These are phyloP conservation scores for Protea cynaroides DNA, from an alignment of 164 flowering plant species.

Conservation along the genomic window DNA sequence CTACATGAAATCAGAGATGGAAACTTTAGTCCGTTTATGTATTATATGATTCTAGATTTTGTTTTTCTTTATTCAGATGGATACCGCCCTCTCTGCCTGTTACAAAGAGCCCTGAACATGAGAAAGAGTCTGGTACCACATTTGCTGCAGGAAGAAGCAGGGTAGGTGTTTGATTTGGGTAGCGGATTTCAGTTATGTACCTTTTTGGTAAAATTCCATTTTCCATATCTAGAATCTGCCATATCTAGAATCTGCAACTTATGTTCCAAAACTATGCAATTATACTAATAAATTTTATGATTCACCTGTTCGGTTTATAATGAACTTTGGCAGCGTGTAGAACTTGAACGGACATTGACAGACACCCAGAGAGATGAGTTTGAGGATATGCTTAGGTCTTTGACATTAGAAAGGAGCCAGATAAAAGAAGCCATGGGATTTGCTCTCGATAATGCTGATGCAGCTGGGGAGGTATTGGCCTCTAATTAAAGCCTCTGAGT, in stretches of 20 bases:
- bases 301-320: constrained; percentile 5
- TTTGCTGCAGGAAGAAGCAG: constrained; percentile 98
- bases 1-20: neutral
- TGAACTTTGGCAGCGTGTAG: constrained; percentile 60
- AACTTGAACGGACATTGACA: constrained; percentile 73
- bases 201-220: too few species aligned
- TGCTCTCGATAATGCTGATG: constrained; percentile 97
- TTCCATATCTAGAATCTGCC: too few species aligned
- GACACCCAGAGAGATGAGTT: constrained; percentile 97
- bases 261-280: too few species aligned
- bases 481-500: neutral
- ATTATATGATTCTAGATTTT: constrained; percentile 1
- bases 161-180: constrained; percentile 32
- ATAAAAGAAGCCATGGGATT: constrained; percentile 98
- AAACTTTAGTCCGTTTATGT: neutral
- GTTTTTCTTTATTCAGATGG: constrained; percentile 53
- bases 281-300: neutral
- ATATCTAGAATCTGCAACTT: too few species aligned
- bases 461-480: constrained; percentile 90
- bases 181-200: too few species aligned
- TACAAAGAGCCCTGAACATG: constrained; percentile 70
- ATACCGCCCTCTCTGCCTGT: constrained; percentile 83
- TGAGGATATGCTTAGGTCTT: constrained; percentile 96
- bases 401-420: constrained; percentile 90
- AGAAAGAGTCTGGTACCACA: constrained; percentile 73